Base-by-base conservation (phyloP, 2,329 filamentous ascomycete genomes). In the Colletotrichum sp. region DNA sequence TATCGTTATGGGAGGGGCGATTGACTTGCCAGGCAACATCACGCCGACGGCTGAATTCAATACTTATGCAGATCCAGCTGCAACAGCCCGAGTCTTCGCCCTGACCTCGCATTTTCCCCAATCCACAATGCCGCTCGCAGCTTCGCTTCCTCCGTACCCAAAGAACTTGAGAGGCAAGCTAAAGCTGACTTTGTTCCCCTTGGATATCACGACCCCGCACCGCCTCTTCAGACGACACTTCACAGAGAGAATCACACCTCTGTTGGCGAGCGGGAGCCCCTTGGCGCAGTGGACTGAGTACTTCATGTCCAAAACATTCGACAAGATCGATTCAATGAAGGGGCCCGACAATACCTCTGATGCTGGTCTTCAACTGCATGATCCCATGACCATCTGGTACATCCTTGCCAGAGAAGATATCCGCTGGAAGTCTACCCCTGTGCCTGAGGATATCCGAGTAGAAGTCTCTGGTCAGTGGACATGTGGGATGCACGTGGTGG, bases 391-490 rank as follows among this genome's bases (percentile, higher is more conserved):
- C 72, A 88, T 96, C 44, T 96, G 94, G 94, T 96, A 96, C 84
- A 91, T 93, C 83, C 83, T 96, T 72, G 93, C 92, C 8, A 87
- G 85, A 76, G 89, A 88, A 76, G 87, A 92, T 73, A 87, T 90
- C 21, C 85, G 83, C 32, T 94, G 93, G 93, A 89, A 88, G 83
- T 82, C 87, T 16, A 88, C 90, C 2, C 83, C 87, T 15, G 87
- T 89, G 71, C 92, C 88, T 0, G 94, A 98, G 84, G 97, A 99
- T 83, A 93, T 99, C 71, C 91, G 97, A 26, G 89, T 99, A 52
- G 97, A 99, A 86, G 98, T 95, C 0, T 87, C 91, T 3, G 97
- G 96, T 2, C 97, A 99, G 87, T 99, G 97, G 97, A 98, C 96
- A 59, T 89, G 95, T 73, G 96, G 97, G 2, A 96, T 97, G 93